These are phyloP conservation scores for Lactarius deliciosus DNA, from an alignment of 768 basidiomycete genomes.

Conservation along the genomic window DNA sequence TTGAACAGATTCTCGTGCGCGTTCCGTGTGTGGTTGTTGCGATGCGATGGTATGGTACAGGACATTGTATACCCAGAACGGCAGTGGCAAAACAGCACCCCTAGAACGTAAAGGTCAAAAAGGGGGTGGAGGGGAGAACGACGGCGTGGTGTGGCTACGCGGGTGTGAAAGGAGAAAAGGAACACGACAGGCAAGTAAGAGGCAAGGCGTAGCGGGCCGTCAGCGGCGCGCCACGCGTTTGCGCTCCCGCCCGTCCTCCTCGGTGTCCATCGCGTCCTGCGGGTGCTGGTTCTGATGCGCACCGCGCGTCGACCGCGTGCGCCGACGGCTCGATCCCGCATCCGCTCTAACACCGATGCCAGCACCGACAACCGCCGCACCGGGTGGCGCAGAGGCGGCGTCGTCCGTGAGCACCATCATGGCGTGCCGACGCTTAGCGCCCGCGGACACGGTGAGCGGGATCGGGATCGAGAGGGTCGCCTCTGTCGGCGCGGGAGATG, in stretches of 20 bases:
- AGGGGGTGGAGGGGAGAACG: not conserved
- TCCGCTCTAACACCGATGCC: not conserved
- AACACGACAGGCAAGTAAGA: not conserved
- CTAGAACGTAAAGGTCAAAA: not conserved
- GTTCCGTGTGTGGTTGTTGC: constrained; percentile 9
- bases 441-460: constrained; percentile 42
- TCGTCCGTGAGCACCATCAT: constrained; percentile 74
- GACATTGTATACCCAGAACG: constrained; percentile 20
- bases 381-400: constrained; percentile 40
- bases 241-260: constrained; percentile 73
- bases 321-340: constrained; percentile 45
- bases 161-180: not conserved
- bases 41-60: constrained; percentile 19
- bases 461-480: constrained; percentile 26
- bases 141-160: not conserved
- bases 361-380: constrained; percentile 40
- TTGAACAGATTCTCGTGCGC: constrained; percentile 20
- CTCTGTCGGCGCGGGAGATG: constrained; percentile 33
- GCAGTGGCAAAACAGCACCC: constrained; percentile 14
- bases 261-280: constrained; percentile 63
- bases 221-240: constrained; percentile 71
- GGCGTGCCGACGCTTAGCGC: constrained; percentile 73
- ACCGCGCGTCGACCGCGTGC: constrained; percentile 54
- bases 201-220: constrained; percentile 19
- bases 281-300: constrained; percentile 42